These are phyloP conservation scores for Alternaria panax DNA, from an alignment of 2,329 filamentous ascomycete species.

Conservation along the genomic window DNA sequence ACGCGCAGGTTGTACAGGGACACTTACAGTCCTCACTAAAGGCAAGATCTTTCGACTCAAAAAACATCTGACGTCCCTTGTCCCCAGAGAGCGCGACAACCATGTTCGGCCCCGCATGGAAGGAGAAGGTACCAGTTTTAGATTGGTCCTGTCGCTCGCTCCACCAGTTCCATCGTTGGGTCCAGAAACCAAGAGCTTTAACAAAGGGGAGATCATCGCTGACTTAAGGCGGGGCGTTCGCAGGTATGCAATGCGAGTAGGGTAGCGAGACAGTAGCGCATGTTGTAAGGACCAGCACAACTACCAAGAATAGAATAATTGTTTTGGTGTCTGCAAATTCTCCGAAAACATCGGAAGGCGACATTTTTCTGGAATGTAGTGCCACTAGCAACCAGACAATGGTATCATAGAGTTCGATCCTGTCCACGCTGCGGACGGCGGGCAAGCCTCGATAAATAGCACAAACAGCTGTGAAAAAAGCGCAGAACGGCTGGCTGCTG, in stretches of 20 bases:
- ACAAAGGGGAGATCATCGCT: slow-evolving; percentile 50
- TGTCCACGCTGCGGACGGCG: background rate
- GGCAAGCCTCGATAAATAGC: background rate
- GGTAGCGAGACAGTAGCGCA: slow-evolving; percentile 23
- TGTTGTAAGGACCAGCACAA: slow-evolving; percentile 14
- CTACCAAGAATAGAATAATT: slow-evolving; percentile 15
- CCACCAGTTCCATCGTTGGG: slow-evolving; percentile 56
- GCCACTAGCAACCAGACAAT: background rate
- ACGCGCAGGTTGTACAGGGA: background rate
- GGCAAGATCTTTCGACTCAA: slow-evolving; percentile 56
- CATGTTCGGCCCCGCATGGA: slow-evolving; percentile 56
- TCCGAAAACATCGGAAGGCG: slow-evolving; percentile 9
- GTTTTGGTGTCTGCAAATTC: slow-evolving; percentile 16
- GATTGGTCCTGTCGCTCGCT: slow-evolving; percentile 41
- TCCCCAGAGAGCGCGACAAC: slow-evolving; percentile 57
- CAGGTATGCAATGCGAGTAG: slow-evolving; percentile 29
- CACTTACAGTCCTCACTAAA: slow-evolving; percentile 49
- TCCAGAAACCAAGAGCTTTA: slow-evolving; percentile 58
- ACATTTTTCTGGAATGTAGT: slow-evolving; percentile 12
- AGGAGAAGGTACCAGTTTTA: slow-evolving; percentile 57
- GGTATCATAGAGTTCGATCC: background rate
- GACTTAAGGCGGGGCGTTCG: slow-evolving; percentile 31
- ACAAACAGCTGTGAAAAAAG: background rate
- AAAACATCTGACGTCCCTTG: slow-evolving; percentile 54
- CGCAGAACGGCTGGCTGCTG: background rate